Conservation (phyloP, 2,329 filamentous ascomycete species). For the Fusarium agapanthi region DNA sequence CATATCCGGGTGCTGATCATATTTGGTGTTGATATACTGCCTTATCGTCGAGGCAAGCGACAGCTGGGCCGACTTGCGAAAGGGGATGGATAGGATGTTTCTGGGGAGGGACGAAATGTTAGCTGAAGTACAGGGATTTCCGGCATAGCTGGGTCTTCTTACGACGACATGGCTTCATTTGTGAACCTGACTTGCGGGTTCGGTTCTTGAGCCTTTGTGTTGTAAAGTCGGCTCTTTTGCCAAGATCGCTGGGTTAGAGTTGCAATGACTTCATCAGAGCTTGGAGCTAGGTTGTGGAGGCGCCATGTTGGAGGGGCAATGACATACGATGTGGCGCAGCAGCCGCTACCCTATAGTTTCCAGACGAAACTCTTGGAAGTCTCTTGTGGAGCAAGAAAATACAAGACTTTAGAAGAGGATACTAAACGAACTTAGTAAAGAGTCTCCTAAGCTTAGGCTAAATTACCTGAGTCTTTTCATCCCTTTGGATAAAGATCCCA, state of each 20-base stretch:
- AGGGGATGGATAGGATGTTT: constrained; percentile 82
- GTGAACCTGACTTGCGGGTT: constrained; percentile 3
- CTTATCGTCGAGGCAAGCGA: constrained; percentile 85
- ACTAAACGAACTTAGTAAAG: not conserved
- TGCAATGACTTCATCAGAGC: constrained; percentile 40
- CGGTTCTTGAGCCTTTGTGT: not conserved
- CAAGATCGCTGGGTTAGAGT: constrained; percentile 9
- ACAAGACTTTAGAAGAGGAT: not conserved
- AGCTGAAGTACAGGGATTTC: not conserved
- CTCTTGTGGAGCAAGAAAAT: too few relatives aligned
- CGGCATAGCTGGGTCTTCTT: not conserved
- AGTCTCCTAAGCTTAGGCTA: not conserved
- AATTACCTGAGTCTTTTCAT: not conserved
- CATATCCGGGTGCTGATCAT: constrained; percentile 98
- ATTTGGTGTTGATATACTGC: constrained; percentile 96
- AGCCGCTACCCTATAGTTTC: not conserved
- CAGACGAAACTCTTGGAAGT: not conserved
- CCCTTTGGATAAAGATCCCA: not conserved
- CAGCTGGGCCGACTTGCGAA: constrained; percentile 83
- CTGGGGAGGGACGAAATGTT: constrained; percentile 35
- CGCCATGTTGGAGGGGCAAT: constrained; percentile 40
- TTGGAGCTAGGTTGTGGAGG: not conserved
- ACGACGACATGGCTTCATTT: constrained; percentile 42
- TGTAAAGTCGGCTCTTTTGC: not conserved
- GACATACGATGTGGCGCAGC: constrained; percentile 25